These are phyloP conservation scores for Phytophthora meadii DNA, from an alignment of 352 stramenopile species.

Conservation along the genomic window DNA sequence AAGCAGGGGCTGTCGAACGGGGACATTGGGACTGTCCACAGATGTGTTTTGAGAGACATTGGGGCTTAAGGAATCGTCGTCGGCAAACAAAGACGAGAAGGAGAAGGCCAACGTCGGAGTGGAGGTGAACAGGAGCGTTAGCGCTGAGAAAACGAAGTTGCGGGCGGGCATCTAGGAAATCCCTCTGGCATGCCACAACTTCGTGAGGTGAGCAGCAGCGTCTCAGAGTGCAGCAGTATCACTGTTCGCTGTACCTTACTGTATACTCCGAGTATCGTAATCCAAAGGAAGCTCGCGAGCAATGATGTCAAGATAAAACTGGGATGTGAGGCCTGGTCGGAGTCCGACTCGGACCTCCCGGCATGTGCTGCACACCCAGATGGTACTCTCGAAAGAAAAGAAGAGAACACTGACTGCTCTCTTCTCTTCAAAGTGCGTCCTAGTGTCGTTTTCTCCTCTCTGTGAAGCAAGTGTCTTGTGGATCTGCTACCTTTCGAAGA, in stretches of 20 bases:
- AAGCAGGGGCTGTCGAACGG: constrained; percentile 45
- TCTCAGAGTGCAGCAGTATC: too few relatives aligned
- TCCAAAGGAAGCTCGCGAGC: too few relatives aligned
- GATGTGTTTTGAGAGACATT: background rate
- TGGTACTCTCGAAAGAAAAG: too few relatives aligned
- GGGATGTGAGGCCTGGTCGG: background rate
- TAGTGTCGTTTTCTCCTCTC: background rate
- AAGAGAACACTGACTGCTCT: too few relatives aligned
- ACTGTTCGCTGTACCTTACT: background rate
- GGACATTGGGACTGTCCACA: constrained; percentile 32
- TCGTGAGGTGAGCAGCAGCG: background rate
- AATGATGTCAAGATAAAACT: background rate
- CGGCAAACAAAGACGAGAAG: constrained; percentile 11
- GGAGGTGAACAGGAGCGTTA: background rate
- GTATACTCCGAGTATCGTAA: background rate
- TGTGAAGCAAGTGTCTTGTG: constrained; percentile 7
- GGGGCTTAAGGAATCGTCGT: background rate
- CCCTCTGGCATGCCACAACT: background rate
- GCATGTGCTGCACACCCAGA: too few relatives aligned
- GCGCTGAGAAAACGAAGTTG: background rate
- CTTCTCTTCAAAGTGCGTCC: background rate
- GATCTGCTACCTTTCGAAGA: constrained; percentile 7
- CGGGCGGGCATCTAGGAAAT: background rate
- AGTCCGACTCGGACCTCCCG: too few relatives aligned
- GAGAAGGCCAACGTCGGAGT: constrained; percentile 2